These are phyloP conservation scores for Alternaria angustiovoidea DNA, from an alignment of 2,329 filamentous ascomycete species.

Conservation along the genomic window DNA sequence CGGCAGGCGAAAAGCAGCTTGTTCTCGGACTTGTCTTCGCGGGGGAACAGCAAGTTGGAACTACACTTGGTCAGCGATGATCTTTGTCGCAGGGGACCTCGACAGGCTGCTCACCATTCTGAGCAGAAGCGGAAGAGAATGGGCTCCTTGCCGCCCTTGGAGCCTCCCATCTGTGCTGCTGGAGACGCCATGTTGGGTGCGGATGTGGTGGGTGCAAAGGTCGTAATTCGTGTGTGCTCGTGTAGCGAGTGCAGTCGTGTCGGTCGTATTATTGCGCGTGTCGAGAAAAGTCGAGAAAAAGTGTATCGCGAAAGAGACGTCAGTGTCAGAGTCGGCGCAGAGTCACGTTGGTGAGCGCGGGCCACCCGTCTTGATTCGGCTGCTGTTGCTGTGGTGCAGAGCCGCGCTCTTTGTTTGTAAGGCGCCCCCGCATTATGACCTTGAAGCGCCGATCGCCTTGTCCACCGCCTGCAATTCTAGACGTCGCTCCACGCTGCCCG, in stretches of 20 bases:
- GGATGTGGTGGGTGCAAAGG: not conserved
- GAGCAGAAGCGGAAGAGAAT: conserved; percentile 98
- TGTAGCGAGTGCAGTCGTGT: not conserved
- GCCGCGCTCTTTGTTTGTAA: conserved; percentile 17
- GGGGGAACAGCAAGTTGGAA: conserved; percentile 97
- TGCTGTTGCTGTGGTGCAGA: conserved; percentile 5
- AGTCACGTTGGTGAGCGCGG: conserved; percentile 10
- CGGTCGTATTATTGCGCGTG: not conserved
- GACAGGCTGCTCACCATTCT: conserved; percentile 72
- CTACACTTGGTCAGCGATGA: conserved; percentile 51
- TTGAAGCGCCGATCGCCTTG: conserved; percentile 30
- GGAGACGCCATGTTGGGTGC: conserved; percentile 48
- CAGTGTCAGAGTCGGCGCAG: not conserved
- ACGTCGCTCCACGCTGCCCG: conserved; percentile 16
- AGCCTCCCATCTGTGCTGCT: conserved; percentile 45
- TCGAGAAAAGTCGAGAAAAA: not conserved
- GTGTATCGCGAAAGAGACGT: not conserved
- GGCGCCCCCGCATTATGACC: conserved; percentile 32
- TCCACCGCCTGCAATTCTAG: conserved; percentile 18
- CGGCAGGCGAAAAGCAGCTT: conserved; percentile 94
- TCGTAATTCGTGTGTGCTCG: not conserved
- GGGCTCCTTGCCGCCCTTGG: conserved; percentile 66
- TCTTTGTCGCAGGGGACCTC: not conserved
- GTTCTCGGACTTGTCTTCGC: conserved; percentile 86
- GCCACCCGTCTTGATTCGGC: conserved; percentile 13